Percentiles rank a stretch among this genome's conserved stretches.
These are phyloP conservation scores for Metarhizium brunneum DNA, from an alignment of 2,329 filamentous ascomycete genomes.

Conservation along the genomic window DNA sequence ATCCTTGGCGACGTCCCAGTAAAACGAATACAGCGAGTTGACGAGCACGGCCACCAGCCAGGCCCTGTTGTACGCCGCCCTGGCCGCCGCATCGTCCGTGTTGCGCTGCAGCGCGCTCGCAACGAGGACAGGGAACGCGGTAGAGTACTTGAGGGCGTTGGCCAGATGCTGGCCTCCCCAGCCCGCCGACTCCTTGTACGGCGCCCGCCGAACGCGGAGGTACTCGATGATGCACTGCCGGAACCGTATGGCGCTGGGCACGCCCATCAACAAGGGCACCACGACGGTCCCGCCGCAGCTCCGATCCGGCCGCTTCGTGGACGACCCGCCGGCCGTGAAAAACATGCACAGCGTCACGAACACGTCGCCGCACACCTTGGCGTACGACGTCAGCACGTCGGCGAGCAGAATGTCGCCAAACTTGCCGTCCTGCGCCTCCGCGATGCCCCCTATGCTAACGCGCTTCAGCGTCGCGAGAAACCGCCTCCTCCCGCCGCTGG, in stretches of 20 bases:
- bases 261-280: constrained; percentile 74
- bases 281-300: constrained; percentile 69
- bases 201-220: constrained; percentile 54
- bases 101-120: constrained; percentile 65
- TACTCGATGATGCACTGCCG: constrained; percentile 91
- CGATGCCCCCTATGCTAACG: constrained; percentile 75
- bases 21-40: constrained; percentile 94
- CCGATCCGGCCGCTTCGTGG: constrained; percentile 73
- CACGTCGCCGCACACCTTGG: constrained; percentile 82
- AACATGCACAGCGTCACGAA: constrained; percentile 92
- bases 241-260: constrained; percentile 78
- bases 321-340: constrained; percentile 58
- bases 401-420: constrained; percentile 91
- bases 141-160: constrained; percentile 93
- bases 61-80: constrained; percentile 37
- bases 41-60: constrained; percentile 68
- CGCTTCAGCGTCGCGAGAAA: constrained; percentile 69
- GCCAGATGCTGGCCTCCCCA: constrained; percentile 83
- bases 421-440: constrained; percentile 78
- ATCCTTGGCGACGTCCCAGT: constrained; percentile 94
- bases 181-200: constrained; percentile 46
- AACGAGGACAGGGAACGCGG: constrained; percentile 83
- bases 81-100: constrained; percentile 33
- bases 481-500: constrained; percentile 61
- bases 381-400: constrained; percentile 90